These are phyloP conservation scores for Tulasnella sp. DNA, from an alignment of 768 basidiomycete species.

Conservation along the genomic window DNA sequence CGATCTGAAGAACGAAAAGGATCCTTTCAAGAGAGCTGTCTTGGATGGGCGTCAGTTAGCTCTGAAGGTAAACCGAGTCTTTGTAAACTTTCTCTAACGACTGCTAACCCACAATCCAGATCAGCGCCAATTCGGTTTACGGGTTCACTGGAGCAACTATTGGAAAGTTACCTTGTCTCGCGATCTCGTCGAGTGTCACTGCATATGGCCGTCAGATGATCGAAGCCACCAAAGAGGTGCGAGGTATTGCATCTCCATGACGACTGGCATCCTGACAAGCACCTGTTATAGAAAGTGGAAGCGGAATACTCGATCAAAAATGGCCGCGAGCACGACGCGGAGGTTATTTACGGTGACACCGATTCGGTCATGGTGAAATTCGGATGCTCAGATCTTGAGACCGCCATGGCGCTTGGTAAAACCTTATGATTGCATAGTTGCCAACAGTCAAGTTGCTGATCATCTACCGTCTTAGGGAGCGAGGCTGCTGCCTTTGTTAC, in stretches of 20 bases:
- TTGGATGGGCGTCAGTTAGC: constrained; percentile 96
- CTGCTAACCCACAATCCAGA: constrained; percentile 46
- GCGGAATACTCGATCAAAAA: constrained; percentile 79
- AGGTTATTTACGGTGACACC: constrained; percentile 97
- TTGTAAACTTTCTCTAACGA: neutral
- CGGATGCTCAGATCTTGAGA: constrained; percentile 78
- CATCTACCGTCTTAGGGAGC: constrained; percentile 52
- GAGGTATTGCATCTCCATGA: constrained; percentile 31
- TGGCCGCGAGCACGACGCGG: constrained; percentile 79
- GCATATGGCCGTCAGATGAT: constrained; percentile 99
- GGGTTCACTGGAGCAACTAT: constrained; percentile 98
- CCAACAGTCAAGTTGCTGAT: neutral
- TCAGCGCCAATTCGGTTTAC: constrained; percentile 98
- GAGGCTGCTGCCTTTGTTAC: constrained; percentile 94
- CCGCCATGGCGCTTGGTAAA: constrained; percentile 87
- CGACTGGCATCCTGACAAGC: neutral
- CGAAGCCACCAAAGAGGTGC: constrained; percentile 85
- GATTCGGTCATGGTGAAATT: constrained; percentile 99
- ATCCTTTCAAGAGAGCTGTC: constrained; percentile 95
- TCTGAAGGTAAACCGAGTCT: constrained; percentile 61
- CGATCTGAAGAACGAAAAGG: constrained; percentile 93
- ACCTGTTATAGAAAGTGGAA: constrained; percentile 68
- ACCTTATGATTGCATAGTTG: neutral
- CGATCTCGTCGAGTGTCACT: constrained; percentile 93
- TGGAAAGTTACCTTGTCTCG: constrained; percentile 91